Base-by-base conservation (phyloP, 108 stramenopile species). In the Epithemia pelagica region DNA sequence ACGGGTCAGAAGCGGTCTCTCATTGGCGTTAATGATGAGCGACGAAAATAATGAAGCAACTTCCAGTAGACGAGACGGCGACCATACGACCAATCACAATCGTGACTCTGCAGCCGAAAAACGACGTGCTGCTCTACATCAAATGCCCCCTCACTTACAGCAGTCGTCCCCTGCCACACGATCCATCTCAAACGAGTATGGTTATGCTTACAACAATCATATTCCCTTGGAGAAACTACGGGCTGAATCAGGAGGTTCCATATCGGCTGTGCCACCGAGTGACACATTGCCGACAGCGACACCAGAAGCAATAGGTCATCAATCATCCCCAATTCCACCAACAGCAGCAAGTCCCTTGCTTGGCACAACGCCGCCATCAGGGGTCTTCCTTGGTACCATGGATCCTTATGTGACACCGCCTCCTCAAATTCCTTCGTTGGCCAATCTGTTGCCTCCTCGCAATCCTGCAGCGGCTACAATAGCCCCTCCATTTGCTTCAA, bases 171-270 rank as follows among this genome's bases (percentile, higher is more conserved):
- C 65, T 54, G 28, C 65, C 26, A 27, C 65, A 19, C 52, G 30
- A 26, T 21, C 25, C 22, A 27, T 27, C 7, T 31, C 22, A 67
- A 71, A 71, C 8, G 80, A 82, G 65, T 82, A 82, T 56, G 81
- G 81, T 0, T 82, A 82, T 65, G 81, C 64, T 5, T 82, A 82
- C 65, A 82, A 82, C 57, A 73, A 67, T 30, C 66, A 70, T 30
- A 74, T 68, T 52, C 33, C 72, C 32, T 68, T 58, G 67, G 27
- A 68, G 32, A 26, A 1, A 22, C 32, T 68, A 26, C 67, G 32
- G 18, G 31, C 67, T 24, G 55, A 58, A 26, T 30, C 23, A 2
- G 28, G 27, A 20, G 21, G 23, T 23, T 31, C 67, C 2, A 30
- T 28, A 15, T 30, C 57, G 3, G 53, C 21, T 26, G 26, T 26